Conservation (phyloP, 768 basidiomycete genomes). For the Rhizopogon salebrosus region DNA sequence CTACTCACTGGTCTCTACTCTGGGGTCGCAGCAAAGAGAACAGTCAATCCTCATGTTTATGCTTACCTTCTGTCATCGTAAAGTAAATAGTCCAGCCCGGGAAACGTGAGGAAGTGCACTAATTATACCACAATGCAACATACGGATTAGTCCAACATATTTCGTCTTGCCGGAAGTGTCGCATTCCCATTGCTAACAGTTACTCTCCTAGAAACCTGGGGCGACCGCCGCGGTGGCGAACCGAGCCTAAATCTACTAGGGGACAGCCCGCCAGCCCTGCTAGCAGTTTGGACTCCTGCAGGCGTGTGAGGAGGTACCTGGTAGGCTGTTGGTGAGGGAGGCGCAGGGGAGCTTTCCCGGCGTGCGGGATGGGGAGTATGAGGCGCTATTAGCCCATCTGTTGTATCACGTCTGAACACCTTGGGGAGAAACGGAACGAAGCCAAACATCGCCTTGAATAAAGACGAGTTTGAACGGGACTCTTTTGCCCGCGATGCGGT, state of each 20-base stretch:
- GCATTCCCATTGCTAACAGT: slow-evolving; percentile 13
- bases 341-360: slow-evolving; percentile 11
- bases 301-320: slow-evolving; percentile 19
- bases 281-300: slow-evolving; percentile 20
- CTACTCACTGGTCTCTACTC: too few relatives aligned
- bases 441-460: slow-evolving; percentile 63
- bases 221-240: slow-evolving; percentile 36
- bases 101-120: not conserved
- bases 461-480: slow-evolving; percentile 50
- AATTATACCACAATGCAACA: not conserved
- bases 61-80: not conserved
- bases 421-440: slow-evolving; percentile 39
- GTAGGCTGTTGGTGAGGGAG: slow-evolving; percentile 24
- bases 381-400: slow-evolving; percentile 71
- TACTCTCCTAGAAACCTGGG: slow-evolving; percentile 2
- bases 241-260: slow-evolving; percentile 33
- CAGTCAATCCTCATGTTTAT: not conserved
- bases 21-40: not conserved
- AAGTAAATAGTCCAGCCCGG: not conserved
- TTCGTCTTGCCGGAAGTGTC: slow-evolving; percentile 12
- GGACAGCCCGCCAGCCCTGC: slow-evolving; percentile 14
- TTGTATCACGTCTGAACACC: slow-evolving; percentile 38
- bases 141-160: not conserved
- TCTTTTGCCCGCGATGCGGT: slow-evolving; percentile 19
- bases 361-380: slow-evolving; percentile 35